Evolutionary conservation across 176 grass and related monocot species (phyloP), one percentile per base, ranked within the genome.

Genomic region (Phoenix dactylifera): DNA sequence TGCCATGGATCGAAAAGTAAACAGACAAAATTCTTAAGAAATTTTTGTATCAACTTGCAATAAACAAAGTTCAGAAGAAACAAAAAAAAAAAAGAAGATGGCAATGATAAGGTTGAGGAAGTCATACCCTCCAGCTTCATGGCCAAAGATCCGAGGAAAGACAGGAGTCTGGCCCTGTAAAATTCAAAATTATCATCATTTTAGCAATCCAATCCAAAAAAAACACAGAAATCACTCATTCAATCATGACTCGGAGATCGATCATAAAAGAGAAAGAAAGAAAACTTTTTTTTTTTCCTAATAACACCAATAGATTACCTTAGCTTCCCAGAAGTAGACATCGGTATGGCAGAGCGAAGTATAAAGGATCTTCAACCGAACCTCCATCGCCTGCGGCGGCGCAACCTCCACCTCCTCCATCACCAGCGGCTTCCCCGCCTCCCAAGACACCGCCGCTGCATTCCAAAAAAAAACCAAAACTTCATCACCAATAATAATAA

Each of bases 241-340:
- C 2, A 14, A 14, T 44, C 35, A 44, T 44, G 35, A 44, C 14
- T 10, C 14, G 35, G 9, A 44, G 35, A 44, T 44, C 2, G 12
- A 1, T 44, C 35, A 44, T 0, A 14, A 5, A 44, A 44, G 35
- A 44, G 10, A 44, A 14, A 12, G 9, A 44, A 44, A 44, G 7
- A 44, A 44, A 44, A 44, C 7, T 44, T 2, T 14, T 44, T 44
- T 9, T 44, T 44, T 44, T 44, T 9, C 12, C 20, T 20, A 20
- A 3, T 44, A 44, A 14, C 10, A 44, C 10, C 12, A 44, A 44
- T 12, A 14, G 9, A 12, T 5, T 69, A 95, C 89, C 82, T 95
- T 89, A 58, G 89, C 89, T 50, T 95, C 82, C 89, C 89, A 95
- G 85, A 95, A 95, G 82, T 75, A 95, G 76, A 95, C 82, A 67